Conservation (phyloP, 371 early-diverging fungal genomes). For the Mucor circinelloides region DNA sequence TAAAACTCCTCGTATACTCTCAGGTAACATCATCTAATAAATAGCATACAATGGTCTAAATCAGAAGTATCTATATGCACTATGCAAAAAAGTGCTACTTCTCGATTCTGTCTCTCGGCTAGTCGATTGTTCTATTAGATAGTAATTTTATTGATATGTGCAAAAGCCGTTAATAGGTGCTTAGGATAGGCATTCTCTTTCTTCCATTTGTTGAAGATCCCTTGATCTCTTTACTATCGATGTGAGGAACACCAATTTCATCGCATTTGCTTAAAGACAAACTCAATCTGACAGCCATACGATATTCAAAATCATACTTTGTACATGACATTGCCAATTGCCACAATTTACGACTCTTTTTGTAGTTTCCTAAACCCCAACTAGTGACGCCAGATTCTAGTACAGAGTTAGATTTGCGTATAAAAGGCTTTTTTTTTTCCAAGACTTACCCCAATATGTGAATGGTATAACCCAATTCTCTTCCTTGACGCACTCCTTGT, state of each 20-base stretch:
- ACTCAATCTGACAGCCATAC: slow-evolving; percentile 52
- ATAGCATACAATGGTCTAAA: too few species aligned
- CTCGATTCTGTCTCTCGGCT: too few species aligned
- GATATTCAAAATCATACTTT: slow-evolving; percentile 67
- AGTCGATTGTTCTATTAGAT: too few species aligned
- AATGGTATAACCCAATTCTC: slow-evolving; percentile 68
- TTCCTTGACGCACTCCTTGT: slow-evolving; percentile 45
- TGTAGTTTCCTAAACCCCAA: slow-evolving; percentile 51
- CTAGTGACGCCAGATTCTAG: slow-evolving; percentile 64
- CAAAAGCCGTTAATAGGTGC: not conserved
- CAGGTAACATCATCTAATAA: too few species aligned
- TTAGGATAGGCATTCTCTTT: slow-evolving; percentile 45
- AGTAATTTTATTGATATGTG: too few species aligned
- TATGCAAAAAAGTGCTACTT: too few species aligned
- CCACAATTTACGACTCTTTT: slow-evolving; percentile 55
- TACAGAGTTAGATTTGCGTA: not conserved
- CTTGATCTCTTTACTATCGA: slow-evolving; percentile 30
- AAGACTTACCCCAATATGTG: slow-evolving; percentile 61
- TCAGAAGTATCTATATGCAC: too few species aligned
- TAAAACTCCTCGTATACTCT: too few species aligned
- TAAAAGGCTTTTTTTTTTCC: not conserved
- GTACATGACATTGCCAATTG: slow-evolving; percentile 54
- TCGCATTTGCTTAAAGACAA: slow-evolving; percentile 47
- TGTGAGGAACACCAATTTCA: slow-evolving; percentile 37
- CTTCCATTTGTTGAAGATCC: slow-evolving; percentile 42